Percentiles rank a stretch among this genome's conserved stretches.
Conservation (phyloP, 306 rosid genomes). For the Ceratonia siliqua region DNA sequence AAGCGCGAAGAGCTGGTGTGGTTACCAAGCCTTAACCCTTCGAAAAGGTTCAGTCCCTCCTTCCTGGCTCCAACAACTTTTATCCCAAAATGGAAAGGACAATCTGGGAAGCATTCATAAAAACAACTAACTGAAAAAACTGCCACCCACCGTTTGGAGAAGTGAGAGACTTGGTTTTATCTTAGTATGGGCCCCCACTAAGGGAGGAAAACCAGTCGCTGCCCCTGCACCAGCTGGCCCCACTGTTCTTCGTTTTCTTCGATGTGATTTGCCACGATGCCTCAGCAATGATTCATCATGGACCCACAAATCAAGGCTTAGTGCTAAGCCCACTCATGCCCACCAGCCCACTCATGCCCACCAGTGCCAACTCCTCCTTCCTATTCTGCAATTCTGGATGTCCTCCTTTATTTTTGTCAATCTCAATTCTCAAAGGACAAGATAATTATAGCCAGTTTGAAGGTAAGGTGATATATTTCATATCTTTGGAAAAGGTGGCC, state of each 20-base stretch:
- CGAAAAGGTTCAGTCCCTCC: background rate
- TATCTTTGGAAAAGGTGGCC: background rate
- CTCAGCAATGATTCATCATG: constrained; percentile 49
- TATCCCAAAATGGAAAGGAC: constrained; percentile 24
- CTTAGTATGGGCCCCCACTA: constrained; percentile 32
- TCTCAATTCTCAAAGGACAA: background rate
- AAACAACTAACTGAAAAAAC: constrained; percentile 46
- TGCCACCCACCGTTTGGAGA: constrained; percentile 15
- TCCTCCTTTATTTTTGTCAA: background rate
- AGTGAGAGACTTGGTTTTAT: background rate
- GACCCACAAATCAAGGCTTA: constrained; percentile 40
- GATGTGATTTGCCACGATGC: constrained; percentile 44
- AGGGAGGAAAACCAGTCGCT: constrained; percentile 41
- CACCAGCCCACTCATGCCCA: constrained; percentile 43
- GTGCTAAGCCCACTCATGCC: constrained; percentile 58
- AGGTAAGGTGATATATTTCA: background rate
- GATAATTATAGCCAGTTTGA: background rate
- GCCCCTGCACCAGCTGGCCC: constrained; percentile 39
- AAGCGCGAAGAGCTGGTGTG: background rate
- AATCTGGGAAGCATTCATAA: background rate
- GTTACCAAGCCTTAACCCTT: too few relatives aligned
- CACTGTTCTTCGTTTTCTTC: background rate
- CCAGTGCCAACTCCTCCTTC: background rate
- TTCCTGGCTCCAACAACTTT: background rate
- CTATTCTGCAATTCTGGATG: background rate